phyloP scores from a whole-genome alignment of 2,329 filamentous ascomycete species.

The Penicillium sclerotiorum region DNA sequence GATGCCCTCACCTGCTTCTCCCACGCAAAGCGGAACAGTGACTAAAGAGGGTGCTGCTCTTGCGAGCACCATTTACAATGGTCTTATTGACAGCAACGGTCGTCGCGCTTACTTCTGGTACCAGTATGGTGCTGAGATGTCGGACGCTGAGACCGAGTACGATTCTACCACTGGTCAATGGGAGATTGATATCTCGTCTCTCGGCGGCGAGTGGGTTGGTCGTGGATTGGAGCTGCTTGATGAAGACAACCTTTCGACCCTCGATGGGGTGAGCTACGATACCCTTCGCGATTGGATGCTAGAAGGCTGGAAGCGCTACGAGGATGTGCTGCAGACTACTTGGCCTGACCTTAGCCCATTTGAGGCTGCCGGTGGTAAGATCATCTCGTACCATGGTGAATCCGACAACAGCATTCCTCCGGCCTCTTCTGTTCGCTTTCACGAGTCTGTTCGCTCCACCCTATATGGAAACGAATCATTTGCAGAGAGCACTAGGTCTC shows the following conservation, averaged over 20 bases:
- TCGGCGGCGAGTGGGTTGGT: constrained; percentile 38
- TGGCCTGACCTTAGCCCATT: constrained; percentile 56
- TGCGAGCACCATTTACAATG: constrained; percentile 32
- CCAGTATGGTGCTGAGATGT: constrained; percentile 33
- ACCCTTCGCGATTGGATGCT: constrained; percentile 9
- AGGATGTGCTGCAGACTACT: constrained; percentile 4
- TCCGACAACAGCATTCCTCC: constrained; percentile 38
- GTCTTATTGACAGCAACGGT: constrained; percentile 40
- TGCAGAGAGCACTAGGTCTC: background rate
- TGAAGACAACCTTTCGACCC: constrained; percentile 4
- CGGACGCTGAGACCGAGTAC: constrained; percentile 41
- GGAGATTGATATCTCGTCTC: constrained; percentile 34
- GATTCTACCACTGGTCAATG: constrained; percentile 35
- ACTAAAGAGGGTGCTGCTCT: constrained; percentile 14
- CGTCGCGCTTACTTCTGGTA: constrained; percentile 44
- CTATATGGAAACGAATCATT: background rate
- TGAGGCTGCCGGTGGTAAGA: constrained; percentile 55
- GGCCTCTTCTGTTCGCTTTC: background rate
- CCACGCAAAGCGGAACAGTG: background rate
- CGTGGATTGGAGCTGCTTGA: constrained; percentile 10
- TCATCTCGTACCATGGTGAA: constrained; percentile 28
- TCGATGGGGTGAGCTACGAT: constrained; percentile 6
- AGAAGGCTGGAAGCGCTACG: constrained; percentile 2
- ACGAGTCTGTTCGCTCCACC: constrained; percentile 2
- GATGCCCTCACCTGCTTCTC: too few relatives aligned